A percentile compares a stretch with the other conserved stretches of the same genome.
These are phyloP conservation scores for Ophiognomonia clavigignenti-juglandacearum DNA, from an alignment of 2,329 filamentous ascomycete genomes.

Conservation along the genomic window DNA sequence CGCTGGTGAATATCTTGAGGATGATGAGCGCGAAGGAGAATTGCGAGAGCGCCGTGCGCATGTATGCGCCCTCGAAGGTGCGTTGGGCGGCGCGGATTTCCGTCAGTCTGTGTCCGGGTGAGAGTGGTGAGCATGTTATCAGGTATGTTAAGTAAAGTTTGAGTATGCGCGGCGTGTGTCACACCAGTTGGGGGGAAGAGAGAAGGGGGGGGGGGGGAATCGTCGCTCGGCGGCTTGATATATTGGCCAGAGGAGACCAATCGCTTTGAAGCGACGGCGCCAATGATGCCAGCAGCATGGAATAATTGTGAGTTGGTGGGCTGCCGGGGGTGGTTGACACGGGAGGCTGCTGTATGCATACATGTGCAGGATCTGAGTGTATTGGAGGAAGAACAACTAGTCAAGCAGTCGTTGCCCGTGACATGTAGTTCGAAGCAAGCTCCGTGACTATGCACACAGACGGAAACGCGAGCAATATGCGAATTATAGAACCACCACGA, in stretches of 20 bases:
- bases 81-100: slow-evolving; percentile 93
- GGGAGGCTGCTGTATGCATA: background rate
- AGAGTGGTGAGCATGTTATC: slow-evolving; percentile 5
- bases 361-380: background rate
- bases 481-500: background rate
- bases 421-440: no score
- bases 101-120: slow-evolving; percentile 56
- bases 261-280: no score
- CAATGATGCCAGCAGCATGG: background rate
- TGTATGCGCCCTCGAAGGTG: slow-evolving; percentile 95
- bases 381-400: no score
- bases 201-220: no score
- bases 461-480: background rate
- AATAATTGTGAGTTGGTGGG: no score
- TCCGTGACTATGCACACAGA: background rate
- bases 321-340: background rate
- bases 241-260: no score
- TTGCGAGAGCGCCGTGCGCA: slow-evolving; percentile 88
- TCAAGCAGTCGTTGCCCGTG: no score
- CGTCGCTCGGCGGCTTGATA: no score
- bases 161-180: no score
- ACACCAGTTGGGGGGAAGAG: no score
- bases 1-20: slow-evolving; percentile 91
- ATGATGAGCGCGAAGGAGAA: slow-evolving; percentile 95
- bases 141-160: background rate